Conservation (phyloP, 306 rosid species). For the Rosa persica region DNA sequence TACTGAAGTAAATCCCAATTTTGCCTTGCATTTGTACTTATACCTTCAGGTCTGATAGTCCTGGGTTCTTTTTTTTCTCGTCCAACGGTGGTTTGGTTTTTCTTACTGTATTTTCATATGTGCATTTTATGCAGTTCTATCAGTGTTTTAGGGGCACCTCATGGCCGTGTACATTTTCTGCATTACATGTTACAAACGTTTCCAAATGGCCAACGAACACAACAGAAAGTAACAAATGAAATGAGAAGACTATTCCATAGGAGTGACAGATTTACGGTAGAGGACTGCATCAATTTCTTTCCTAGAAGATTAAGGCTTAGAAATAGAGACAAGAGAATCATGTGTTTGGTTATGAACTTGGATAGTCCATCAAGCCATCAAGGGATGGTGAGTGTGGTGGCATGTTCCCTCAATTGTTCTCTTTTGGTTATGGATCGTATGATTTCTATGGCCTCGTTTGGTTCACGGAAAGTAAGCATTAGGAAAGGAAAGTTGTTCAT, state of each 20-base stretch:
- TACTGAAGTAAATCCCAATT: constrained; percentile 8
- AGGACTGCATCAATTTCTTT: too few relatives aligned
- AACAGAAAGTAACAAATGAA: not conserved
- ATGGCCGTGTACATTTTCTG: not conserved
- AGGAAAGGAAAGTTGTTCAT: too few relatives aligned
- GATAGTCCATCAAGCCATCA: not conserved
- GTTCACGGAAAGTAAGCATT: too few relatives aligned
- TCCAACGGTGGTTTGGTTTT: not conserved
- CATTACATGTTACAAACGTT: not conserved
- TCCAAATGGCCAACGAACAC: not conserved
- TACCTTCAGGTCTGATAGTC: not conserved
- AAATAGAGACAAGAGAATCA: not conserved
- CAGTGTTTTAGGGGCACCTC: not conserved
- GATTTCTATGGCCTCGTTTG: too few relatives aligned
- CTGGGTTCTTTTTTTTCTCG: not conserved
- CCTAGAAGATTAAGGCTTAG: not conserved
- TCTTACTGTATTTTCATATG: not conserved
- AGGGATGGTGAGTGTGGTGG: not conserved
- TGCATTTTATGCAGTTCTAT: not conserved
- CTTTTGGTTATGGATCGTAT: not conserved
- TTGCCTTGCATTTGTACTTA: not conserved
- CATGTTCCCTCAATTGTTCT: not conserved
- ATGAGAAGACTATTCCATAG: not conserved
- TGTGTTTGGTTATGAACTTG: too few relatives aligned
- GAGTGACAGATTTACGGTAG: not conserved